Evolutionary conservation across 306 rosid species (phyloP).

Genomic region (Alnus rubra): DNA sequence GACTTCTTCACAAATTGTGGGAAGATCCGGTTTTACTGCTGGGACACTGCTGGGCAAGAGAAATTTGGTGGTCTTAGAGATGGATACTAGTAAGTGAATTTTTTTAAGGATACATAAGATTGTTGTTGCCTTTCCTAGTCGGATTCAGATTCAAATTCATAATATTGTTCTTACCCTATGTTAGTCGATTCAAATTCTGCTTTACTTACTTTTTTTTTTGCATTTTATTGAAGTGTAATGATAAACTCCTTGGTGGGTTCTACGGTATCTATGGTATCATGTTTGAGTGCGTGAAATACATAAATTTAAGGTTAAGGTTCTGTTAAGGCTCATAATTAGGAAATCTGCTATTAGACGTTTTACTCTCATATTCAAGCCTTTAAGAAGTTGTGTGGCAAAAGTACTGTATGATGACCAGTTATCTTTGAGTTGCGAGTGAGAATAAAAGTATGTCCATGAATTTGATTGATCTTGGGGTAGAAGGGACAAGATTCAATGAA

Average conservation of each 20-base stretch:
- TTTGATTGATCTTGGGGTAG: neutral
- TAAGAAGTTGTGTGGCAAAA: too few species aligned
- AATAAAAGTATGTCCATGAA: neutral
- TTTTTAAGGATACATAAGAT: neutral
- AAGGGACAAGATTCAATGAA: neutral
- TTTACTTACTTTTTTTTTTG: neutral
- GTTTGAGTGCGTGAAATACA: too few species aligned
- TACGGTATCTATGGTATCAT: neutral
- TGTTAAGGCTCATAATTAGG: neutral
- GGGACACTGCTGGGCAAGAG: conserved; percentile 91
- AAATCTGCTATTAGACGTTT: neutral
- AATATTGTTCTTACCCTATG: neutral
- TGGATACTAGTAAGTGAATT: conserved; percentile 69
- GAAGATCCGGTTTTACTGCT: conserved; percentile 68
- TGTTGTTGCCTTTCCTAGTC: neutral
- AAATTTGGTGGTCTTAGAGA: conserved; percentile 82
- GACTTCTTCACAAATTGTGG: conserved; percentile 74
- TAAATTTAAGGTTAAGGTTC: neutral
- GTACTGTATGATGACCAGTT: neutral
- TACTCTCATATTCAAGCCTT: too few species aligned
- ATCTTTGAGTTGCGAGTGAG: neutral
- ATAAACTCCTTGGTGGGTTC: neutral
- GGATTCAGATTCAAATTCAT: neutral
- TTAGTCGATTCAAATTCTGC: neutral
- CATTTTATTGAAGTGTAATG: neutral